Evolutionary conservation across 495 filamentous ascomycete genomes (phyloP).

Genomic region (Aspergillus leporis): DNA sequence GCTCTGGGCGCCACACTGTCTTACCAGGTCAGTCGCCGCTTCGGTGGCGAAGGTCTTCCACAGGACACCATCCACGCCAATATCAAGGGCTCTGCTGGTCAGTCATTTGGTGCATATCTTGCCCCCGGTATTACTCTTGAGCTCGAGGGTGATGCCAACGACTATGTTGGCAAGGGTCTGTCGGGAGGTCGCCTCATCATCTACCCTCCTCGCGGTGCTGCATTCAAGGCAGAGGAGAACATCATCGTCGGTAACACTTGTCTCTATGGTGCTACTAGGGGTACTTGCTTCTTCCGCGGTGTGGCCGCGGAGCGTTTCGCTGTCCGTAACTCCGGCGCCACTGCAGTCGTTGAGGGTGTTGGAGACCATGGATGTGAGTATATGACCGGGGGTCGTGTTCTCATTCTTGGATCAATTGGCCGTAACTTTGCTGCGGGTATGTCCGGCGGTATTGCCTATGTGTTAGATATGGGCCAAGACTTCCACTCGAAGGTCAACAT

Average conservation of each 20-base stretch:
- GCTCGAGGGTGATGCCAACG: conserved; percentile 96
- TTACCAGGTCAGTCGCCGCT: conserved; percentile 92
- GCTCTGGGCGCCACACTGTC: conserved; percentile 93
- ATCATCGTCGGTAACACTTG: conserved; percentile 96
- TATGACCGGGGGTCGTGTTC: conserved; percentile 96
- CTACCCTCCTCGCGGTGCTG: conserved; percentile 90
- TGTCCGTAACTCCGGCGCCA: conserved; percentile 96
- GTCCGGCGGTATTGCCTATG: conserved; percentile 98
- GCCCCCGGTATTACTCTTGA: conserved; percentile 95
- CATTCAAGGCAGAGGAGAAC: conserved; percentile 98
- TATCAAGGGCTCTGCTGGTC: conserved; percentile 97
- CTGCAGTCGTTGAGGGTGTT: conserved; percentile 93
- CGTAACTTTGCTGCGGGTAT: conserved; percentile 99
- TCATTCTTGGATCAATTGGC: conserved; percentile 89
- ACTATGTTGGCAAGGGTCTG: conserved; percentile 97
- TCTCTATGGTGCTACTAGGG: conserved; percentile 92
- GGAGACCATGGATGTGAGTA: conserved; percentile 99
- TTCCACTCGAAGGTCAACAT: conserved; percentile 94
- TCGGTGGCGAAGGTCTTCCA: conserved; percentile 87
- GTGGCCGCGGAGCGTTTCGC: conserved; percentile 97
- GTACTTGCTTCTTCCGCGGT: conserved; percentile 97
- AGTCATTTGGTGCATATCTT: conserved; percentile 96
- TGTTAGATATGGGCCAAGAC: conserved; percentile 89
- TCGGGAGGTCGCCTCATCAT: conserved; percentile 95
- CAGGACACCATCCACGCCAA: conserved; percentile 97